These are phyloP conservation scores for Agaricus blazei DNA, from an alignment of 768 basidiomycete genomes.

Conservation along the genomic window DNA sequence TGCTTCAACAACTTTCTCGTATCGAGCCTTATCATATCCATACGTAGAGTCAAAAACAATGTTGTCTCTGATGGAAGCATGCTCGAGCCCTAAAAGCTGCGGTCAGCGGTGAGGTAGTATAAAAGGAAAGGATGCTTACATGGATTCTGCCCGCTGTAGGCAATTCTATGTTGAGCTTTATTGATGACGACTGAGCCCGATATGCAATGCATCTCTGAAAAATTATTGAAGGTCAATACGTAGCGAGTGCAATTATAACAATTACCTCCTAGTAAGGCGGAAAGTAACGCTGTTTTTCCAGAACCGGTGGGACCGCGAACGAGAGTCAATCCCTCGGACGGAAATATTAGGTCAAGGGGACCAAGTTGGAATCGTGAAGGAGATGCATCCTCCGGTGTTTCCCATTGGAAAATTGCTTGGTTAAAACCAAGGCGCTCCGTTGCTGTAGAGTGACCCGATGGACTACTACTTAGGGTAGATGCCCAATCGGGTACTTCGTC, in stretches of 20 bases:
- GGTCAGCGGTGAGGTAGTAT: not conserved
- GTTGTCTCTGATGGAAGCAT: conserved; percentile 78
- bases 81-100: conserved; percentile 55
- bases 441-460: conserved; percentile 1
- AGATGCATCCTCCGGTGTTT: conserved; percentile 24
- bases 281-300: conserved; percentile 62
- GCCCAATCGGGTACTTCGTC: conserved; percentile 79
- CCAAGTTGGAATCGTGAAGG: conserved; percentile 48
- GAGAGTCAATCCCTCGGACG: conserved; percentile 50
- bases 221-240: not conserved
- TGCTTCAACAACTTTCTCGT: conserved; percentile 62
- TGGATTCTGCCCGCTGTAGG: conserved; percentile 65
- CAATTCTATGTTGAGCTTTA: conserved; percentile 55
- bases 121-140: conserved; percentile 31
- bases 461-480: conserved; percentile 39
- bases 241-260: conserved; percentile 1
- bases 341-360: conserved; percentile 54
- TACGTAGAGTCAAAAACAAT: conserved; percentile 66
- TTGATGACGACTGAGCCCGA: conserved; percentile 49
- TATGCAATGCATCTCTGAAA: conserved; percentile 53
- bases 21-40: conserved; percentile 59
- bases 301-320: conserved; percentile 65
- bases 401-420: conserved; percentile 56
- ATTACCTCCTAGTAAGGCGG: conserved; percentile 63
- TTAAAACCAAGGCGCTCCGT: conserved; percentile 44